Conservation (phyloP, 2,329 filamentous ascomycete species). For the Cyphellophora europaea region DNA sequence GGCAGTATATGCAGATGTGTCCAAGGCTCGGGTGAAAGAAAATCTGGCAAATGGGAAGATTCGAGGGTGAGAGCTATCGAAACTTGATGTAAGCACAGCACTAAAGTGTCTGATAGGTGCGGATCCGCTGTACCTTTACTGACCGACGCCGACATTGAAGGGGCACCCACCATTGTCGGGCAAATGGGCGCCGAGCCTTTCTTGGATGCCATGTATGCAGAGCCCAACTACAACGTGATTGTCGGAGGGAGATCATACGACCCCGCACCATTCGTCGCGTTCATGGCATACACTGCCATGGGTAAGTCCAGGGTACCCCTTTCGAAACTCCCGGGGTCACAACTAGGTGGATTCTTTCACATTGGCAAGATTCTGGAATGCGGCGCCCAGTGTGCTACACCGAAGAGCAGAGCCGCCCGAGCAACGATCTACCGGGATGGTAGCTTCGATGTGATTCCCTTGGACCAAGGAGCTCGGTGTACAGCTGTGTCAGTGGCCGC, state of each 20-base stretch:
- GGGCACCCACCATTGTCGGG: constrained; percentile 28
- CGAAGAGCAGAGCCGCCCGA: constrained; percentile 33
- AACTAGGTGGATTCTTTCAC: constrained; percentile 32
- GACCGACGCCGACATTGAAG: constrained; percentile 28
- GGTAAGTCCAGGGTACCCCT: constrained; percentile 39
- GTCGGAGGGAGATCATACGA: constrained; percentile 37
- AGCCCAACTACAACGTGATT: constrained; percentile 38
- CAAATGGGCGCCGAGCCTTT: constrained; percentile 40
- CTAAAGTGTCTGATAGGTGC: too few species aligned
- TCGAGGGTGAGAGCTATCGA: neutral
- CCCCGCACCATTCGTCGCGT: constrained; percentile 31
- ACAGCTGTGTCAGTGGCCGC: constrained; percentile 41
- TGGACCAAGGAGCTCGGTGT: constrained; percentile 30
- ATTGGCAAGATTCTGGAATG: constrained; percentile 52
- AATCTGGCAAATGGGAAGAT: neutral
- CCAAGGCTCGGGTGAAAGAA: neutral
- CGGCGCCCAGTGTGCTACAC: constrained; percentile 35
- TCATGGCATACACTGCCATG: constrained; percentile 20
- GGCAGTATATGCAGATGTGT: neutral
- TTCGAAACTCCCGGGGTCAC: constrained; percentile 1
- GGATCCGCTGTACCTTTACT: constrained; percentile 30
- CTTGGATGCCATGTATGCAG: constrained; percentile 29
- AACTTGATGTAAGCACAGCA: too few species aligned
- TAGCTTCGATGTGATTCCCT: constrained; percentile 38
- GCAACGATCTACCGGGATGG: constrained; percentile 34